Base-by-base conservation (phyloP, 2,329 filamentous ascomycete genomes). In the Xylariomycetidae sp. region DNA sequence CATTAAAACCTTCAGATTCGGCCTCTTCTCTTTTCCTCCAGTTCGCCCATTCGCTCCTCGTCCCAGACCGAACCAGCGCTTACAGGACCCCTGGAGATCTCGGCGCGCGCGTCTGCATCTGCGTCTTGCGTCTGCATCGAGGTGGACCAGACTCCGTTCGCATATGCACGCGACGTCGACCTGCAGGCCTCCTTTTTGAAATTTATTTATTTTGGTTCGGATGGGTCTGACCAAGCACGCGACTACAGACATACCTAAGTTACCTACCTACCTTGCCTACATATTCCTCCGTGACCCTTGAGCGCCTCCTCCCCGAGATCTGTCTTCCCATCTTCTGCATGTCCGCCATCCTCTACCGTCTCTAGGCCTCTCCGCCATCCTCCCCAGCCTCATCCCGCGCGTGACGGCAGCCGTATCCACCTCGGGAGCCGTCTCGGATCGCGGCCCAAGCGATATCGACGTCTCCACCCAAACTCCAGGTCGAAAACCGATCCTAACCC, bases 121-220 rank as follows among this genome's bases (percentile, higher is more conserved):
- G 32, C 26, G 23, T 40, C 34, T 32, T 33, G 23, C 28, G 16
- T 25, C 29, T 31, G 29, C 25, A 31, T 26, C 34, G 29, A 20
- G 17, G 26, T 28, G 30, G 31, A 33, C 36, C 38, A 42, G 32
- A 29, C n/a, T 19, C 35, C 15, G 24, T 16, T 25, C 14, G 25
- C 31, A 23, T 19, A 33, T 35, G 32, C 27, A 40, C 32, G 32
- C 39, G 34, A 32, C 29, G 29, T 44, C 26, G 28, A 38, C 32
- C 27, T 39, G 34, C 32, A 42, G 32, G n/a, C 28, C 29, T 35
- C 34, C 19, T 19, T 29, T 15, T 22, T 25, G 10, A 12, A 17
- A 20, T 9, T 15, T 31, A 27, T 33, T 19, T 29, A 29, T 29
- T 29, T 29, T 29, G 5, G 18, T 17, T 29, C 24, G 6, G 6